phyloP scores from a whole-genome alignment of 176 grass and related monocot species.

The Bolboschoenus planiculmis region DNA sequence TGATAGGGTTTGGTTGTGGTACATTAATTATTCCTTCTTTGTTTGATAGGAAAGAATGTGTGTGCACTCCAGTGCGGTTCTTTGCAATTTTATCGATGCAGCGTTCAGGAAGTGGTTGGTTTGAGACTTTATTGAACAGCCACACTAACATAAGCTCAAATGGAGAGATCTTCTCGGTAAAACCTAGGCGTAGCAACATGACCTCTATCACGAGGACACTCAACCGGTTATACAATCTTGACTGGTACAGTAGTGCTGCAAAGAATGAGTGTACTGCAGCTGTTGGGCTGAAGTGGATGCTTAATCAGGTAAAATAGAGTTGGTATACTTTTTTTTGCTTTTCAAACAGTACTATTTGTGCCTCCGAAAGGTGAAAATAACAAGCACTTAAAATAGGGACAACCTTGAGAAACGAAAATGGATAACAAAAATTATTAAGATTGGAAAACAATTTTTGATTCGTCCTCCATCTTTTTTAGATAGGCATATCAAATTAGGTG shows the following conservation, averaged over 20 bases:
- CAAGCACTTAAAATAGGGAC: background rate
- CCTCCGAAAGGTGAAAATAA: background rate
- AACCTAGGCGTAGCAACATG: constrained; percentile 62
- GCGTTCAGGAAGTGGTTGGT: constrained; percentile 91
- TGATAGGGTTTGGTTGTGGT: background rate
- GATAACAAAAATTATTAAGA: background rate
- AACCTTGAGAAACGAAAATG: background rate
- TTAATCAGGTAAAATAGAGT: constrained; percentile 73
- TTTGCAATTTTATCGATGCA: constrained; percentile 99
- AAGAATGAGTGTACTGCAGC: constrained; percentile 92
- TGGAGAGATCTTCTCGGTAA: constrained; percentile 88
- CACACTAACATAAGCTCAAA: constrained; percentile 86
- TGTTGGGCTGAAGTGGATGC: constrained; percentile 94
- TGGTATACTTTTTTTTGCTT: background rate
- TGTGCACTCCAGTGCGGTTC: constrained; percentile 68
- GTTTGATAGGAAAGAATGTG: constrained; percentile 69
- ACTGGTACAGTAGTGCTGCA: constrained; percentile 92
- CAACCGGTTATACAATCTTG: constrained; percentile 75
- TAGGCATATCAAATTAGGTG: background rate
- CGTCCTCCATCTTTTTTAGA: background rate
- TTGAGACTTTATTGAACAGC: constrained; percentile 93
- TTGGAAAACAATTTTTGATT: background rate
- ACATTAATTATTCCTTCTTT: constrained; percentile 9
- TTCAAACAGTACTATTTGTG: background rate
- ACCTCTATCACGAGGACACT: constrained; percentile 53